These are phyloP conservation scores for Polyplosphaeria fusca DNA, from an alignment of 495 filamentous ascomycete genomes.

Conservation along the genomic window DNA sequence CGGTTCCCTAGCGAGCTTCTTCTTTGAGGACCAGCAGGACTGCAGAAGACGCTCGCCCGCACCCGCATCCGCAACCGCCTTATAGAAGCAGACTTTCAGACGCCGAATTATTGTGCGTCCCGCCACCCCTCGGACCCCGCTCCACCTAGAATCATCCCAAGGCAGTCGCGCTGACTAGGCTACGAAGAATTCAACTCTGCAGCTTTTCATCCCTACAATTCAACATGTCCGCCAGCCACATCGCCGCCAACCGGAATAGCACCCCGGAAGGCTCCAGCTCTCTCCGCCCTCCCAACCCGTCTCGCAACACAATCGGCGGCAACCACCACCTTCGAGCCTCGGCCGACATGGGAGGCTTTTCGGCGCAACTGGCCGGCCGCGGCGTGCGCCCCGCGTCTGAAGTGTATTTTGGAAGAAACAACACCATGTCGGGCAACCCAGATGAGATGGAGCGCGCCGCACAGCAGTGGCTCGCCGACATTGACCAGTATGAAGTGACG, in stretches of 20 bases:
- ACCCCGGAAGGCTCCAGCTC: constrained; percentile 82
- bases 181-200: constrained; percentile 27
- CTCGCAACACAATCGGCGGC: constrained; percentile 72
- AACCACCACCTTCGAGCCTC: constrained; percentile 90
- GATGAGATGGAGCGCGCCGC: constrained; percentile 93
- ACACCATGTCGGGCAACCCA: constrained; percentile 61
- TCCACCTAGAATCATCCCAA: background rate
- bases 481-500: constrained; percentile 96
- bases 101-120: too few relatives aligned
- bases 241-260: constrained; percentile 85
- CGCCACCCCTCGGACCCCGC: too few relatives aligned
- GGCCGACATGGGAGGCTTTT: constrained; percentile 90
- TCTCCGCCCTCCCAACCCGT: constrained; percentile 82
- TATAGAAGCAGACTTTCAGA: constrained; percentile 14
- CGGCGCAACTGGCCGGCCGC: constrained; percentile 68
- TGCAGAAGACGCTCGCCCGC: constrained; percentile 67
- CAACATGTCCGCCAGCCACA: constrained; percentile 63
- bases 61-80: constrained; percentile 5
- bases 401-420: constrained; percentile 74
- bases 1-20: constrained; percentile 58
- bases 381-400: constrained; percentile 91
- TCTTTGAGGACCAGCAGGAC: constrained; percentile 92
- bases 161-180: constrained; percentile 4
- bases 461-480: constrained; percentile 97
- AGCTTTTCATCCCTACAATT: background rate